Evolutionary conservation across 2,329 filamentous ascomycete genomes (phyloP).

Genomic region (Colletotrichum sp.): DNA sequence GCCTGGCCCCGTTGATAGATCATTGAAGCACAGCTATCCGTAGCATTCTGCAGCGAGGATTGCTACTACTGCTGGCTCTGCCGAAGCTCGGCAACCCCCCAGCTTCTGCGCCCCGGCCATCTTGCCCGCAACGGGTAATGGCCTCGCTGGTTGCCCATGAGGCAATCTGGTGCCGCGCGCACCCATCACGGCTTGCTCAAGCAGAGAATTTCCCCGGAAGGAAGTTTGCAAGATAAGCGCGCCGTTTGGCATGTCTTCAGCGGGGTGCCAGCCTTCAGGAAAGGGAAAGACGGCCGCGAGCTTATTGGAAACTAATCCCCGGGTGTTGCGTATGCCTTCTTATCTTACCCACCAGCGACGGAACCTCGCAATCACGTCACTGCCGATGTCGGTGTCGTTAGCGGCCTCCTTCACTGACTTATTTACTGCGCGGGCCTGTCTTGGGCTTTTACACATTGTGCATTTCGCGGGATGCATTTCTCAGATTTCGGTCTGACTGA

Average conservation of each 20-base stretch:
- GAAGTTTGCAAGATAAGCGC: constrained; percentile 5
- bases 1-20: background rate
- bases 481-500: background rate
- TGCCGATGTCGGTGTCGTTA: constrained; percentile 18
- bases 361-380: constrained; percentile 19
- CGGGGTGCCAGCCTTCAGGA: background rate
- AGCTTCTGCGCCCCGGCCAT: background rate
- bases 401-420: background rate
- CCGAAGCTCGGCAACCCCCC: constrained; percentile 12
- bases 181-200: background rate
- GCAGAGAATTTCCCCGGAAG: background rate
- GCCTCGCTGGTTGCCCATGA: background rate
- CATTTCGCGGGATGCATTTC: background rate
- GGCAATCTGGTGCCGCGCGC: background rate
- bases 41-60: background rate
- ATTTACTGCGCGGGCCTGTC: background rate
- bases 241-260: background rate
- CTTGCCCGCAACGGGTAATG: constrained; percentile 4
- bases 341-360: constrained; percentile 12
- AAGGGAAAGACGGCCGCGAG: background rate
- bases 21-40: background rate
- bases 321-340: constrained; percentile 9
- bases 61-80: background rate
- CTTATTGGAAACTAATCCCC: constrained; percentile 2
- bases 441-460: background rate